Percentiles rank a stretch among this genome's conserved stretches.
phyloP scores from a whole-genome alignment of 2,329 filamentous ascomycete genomes.

The Aspergillus chevalieri region DNA sequence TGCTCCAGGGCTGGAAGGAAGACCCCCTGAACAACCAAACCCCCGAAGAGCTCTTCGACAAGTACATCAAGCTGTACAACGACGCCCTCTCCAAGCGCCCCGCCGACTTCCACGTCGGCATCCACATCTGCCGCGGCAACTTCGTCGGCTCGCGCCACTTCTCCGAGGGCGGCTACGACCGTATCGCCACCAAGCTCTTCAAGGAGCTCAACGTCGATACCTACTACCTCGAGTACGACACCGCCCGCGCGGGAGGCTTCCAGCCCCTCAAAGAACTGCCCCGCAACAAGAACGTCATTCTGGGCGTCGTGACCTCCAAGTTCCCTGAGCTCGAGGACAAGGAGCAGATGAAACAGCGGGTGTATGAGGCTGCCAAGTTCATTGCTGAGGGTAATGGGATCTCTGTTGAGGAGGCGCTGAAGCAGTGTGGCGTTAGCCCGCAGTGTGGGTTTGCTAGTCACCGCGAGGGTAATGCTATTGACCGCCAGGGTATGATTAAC shows the following conservation, averaged over 20 bases:
- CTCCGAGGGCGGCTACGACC: conserved; percentile 60
- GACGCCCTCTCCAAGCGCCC: conserved; percentile 60
- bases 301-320: conserved; percentile 61
- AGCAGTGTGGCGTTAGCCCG: conserved; percentile 62
- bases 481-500: conserved; percentile 63
- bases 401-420: conserved; percentile 60
- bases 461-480: conserved; percentile 64
- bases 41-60: conserved; percentile 65
- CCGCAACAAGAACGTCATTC: conserved; percentile 56
- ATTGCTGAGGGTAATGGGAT: conserved; percentile 63
- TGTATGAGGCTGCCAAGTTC: conserved; percentile 59
- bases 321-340: conserved; percentile 57
- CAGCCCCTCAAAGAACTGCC: conserved; percentile 59
- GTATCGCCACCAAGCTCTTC: conserved; percentile 62
- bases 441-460: conserved; percentile 73
- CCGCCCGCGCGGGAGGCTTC: conserved; percentile 58
- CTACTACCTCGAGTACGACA: conserved; percentile 66
- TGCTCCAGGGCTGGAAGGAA: conserved; percentile 62
- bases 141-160: conserved; percentile 63
- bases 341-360: conserved; percentile 56
- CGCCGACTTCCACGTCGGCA: conserved; percentile 66
- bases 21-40: conserved; percentile 63
- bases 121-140: conserved; percentile 65
- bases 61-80: conserved; percentile 73
- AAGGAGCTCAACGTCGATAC: conserved; percentile 58